These are phyloP conservation scores for Silene vulgaris DNA, from an alignment of 179 eudicot species.

Conservation along the genomic window DNA sequence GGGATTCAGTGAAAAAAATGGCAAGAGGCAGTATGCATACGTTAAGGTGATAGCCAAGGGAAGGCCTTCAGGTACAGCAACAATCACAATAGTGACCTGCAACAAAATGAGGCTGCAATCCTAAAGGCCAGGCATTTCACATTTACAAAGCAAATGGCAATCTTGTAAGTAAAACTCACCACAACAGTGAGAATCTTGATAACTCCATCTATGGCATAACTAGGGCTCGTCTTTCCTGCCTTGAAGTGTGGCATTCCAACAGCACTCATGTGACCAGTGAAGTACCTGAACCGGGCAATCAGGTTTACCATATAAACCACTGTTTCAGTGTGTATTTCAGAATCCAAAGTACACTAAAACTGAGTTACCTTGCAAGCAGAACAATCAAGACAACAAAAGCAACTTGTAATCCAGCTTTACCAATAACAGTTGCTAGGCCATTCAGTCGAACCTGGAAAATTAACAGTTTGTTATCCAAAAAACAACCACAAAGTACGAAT, in stretches of 20 bases:
- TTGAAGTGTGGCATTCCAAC: conserved; percentile 40
- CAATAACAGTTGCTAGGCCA: conserved; percentile 88
- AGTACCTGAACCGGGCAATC: conserved; percentile 43
- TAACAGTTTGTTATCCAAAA: neutral
- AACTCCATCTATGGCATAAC: conserved; percentile 66
- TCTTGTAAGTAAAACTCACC: conserved; percentile 35
- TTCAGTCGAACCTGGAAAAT: conserved; percentile 66
- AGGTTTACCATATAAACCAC: neutral
- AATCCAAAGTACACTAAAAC: neutral
- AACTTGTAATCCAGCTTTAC: conserved; percentile 70
- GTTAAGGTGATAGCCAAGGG: conserved; percentile 92
- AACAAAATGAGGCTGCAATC: conserved; percentile 15
- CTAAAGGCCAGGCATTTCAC: neutral
- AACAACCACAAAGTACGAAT: neutral
- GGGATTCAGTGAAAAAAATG: neutral
- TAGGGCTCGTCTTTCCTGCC: conserved; percentile 51
- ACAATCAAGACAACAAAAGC: conserved; percentile 62
- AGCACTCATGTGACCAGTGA: conserved; percentile 57
- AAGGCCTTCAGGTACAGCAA: conserved; percentile 97
- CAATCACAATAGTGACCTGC: conserved; percentile 91
- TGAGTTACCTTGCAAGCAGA: conserved; percentile 57
- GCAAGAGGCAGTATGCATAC: conserved; percentile 41
- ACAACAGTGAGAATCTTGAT: conserved; percentile 81
- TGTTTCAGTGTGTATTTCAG: neutral
- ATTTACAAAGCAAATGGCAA: conserved; percentile 1